Evolutionary conservation across 345 rosid genomes (phyloP).

Genomic region (Hirschfeldia incana): DNA sequence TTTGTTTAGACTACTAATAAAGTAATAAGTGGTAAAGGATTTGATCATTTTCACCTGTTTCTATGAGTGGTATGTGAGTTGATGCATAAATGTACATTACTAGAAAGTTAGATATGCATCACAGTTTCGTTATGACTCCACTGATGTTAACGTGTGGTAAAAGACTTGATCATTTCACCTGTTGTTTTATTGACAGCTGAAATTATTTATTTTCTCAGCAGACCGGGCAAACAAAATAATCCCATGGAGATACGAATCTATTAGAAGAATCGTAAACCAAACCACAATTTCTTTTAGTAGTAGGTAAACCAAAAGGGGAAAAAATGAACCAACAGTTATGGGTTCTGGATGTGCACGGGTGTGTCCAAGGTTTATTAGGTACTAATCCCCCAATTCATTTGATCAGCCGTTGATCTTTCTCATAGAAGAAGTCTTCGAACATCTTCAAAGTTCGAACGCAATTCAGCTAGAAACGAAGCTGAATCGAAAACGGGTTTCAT

Average conservation of each 20-base stretch:
- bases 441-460: conserved; percentile 72
- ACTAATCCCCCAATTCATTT: conserved; percentile 4
- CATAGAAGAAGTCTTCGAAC: conserved; percentile 74
- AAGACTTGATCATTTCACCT: not conserved
- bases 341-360: conserved; percentile 23
- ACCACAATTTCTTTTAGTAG: conserved; percentile 11
- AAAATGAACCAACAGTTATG: conserved; percentile 13
- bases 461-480: conserved; percentile 75
- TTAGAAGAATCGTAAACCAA: conserved; percentile 14
- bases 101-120: no score
- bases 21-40: no score
- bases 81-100: not conserved
- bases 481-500: conserved; percentile 32
- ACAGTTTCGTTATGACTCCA: no score
- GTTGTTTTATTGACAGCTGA: conserved; percentile 22
- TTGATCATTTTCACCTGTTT: no score
- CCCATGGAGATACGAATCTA: conserved; percentile 21
- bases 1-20: no score
- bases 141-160: not conserved
- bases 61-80: no score
- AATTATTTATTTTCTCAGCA: not conserved
- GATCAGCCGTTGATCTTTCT: conserved; percentile 24
- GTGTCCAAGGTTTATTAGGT: conserved; percentile 29
- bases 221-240: conserved; percentile 10
- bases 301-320: not conserved